Percentiles rank a stretch among this genome's conserved stretches.
These are phyloP conservation scores for Calophaca sinica DNA, from an alignment of 306 rosid species.

Conservation along the genomic window DNA sequence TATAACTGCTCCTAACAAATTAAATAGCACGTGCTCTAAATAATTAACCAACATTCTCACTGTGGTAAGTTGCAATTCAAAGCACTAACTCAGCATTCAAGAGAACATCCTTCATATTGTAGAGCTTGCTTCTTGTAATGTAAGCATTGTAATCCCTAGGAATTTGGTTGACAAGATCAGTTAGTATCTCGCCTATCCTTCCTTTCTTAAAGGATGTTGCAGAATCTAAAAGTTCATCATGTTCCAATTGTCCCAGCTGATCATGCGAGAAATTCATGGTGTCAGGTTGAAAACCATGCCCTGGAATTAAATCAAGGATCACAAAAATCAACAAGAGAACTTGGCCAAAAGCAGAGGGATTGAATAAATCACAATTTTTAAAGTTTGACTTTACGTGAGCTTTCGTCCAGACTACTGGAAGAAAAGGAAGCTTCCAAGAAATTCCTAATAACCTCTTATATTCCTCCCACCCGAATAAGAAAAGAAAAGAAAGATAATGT, in stretches of 20 bases:
- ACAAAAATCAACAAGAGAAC: constrained; percentile 25
- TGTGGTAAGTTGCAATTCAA: constrained; percentile 42
- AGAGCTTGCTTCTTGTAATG: constrained; percentile 54
- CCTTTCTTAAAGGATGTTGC: constrained; percentile 59
- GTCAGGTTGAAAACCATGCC: constrained; percentile 58
- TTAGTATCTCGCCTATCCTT: constrained; percentile 47
- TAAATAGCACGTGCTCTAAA: no score
- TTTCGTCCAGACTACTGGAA: constrained; percentile 81
- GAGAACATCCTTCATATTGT: constrained; percentile 61
- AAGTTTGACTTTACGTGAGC: constrained; percentile 69
- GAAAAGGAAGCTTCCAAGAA: constrained; percentile 88
- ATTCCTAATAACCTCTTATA: constrained; percentile 50
- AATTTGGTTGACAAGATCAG: constrained; percentile 49
- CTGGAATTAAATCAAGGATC: constrained; percentile 54
- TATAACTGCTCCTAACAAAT: no score
- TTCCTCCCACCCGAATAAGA: constrained; percentile 54
- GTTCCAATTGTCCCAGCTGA: constrained; percentile 49
- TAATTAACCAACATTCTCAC: no score
- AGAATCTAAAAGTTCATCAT: constrained; percentile 66
- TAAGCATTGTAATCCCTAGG: constrained; percentile 50
- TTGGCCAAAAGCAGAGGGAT: no score
- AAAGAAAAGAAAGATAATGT: constrained; percentile 33
- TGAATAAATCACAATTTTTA: background rate
- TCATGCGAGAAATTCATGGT: constrained; percentile 56
- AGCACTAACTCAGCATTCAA: constrained; percentile 72